Base-by-base conservation (phyloP, 352 stramenopile species). In the Globisporangium sylvaticum region DNA sequence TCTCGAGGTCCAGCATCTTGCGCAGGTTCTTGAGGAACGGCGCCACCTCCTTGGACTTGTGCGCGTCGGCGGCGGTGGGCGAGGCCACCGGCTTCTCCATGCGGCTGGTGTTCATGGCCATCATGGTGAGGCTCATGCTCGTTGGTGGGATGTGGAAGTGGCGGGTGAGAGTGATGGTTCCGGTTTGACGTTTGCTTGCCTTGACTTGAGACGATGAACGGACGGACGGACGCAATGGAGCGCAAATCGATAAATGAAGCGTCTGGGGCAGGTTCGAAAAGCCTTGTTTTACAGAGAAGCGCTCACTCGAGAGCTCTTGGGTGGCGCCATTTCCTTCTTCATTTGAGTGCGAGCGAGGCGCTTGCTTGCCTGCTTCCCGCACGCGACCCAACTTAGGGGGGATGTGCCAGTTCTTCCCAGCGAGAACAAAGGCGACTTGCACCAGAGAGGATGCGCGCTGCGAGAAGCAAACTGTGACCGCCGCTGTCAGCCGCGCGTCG, bases 1-100 rank as follows among this genome's bases (percentile, higher is more conserved):
- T 79, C 69, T 79, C 73, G n/a, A 54, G 39, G 18, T 75, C 70
- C 8, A 79, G 71, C 71, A 79, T 79, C 50, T 62, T 74, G 69
- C 70, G 69, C 53, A 79, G 29, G 54, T 72, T 79, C 42, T 64
- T 64, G 39, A 79, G 42, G 32, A 79, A 79, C 29, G 70, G 72
- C 20, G 72, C 72, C 46, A 75, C 62, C 31, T 79, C 72, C 37
- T 73, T 66, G 5, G 32, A 20, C 22, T 58, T 54, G 22, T 12
- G 55, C 55, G 55, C 9, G 9, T 60, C 55, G 7, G 46, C 14
- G n/a, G 54, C 1, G 2, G 37, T 39, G 3, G 42, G 58, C 42
- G 67, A 44, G 9, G 22, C 20, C 9, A 60, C 18, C 7, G 27
- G 27, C 27, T 27, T 69, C 24, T 64, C 39, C 61, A 71, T 67